Conservation (phyloP, 495 filamentous ascomycete genomes). For the Pseudomonodictys pantanalensis region DNA sequence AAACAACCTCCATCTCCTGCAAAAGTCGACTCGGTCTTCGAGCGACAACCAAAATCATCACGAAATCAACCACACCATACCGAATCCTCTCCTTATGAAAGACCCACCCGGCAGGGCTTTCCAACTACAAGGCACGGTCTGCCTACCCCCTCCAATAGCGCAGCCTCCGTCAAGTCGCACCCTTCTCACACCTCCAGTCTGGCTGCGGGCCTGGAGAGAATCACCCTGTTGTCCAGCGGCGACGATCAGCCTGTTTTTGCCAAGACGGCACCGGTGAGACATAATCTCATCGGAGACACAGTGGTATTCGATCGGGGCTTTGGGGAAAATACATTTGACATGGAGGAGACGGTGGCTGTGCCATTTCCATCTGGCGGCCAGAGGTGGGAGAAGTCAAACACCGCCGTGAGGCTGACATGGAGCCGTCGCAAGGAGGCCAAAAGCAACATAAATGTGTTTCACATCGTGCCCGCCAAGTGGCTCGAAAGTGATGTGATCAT, state of each 20-base stretch:
- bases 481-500: constrained; percentile 2
- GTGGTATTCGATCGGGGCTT: constrained; percentile 4
- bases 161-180: constrained; percentile 2
- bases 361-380: constrained; percentile 4
- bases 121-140: background rate
- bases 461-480: background rate
- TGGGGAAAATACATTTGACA: background rate
- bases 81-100: background rate
- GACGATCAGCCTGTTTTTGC: constrained; percentile 3
- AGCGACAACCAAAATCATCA: background rate
- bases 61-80: background rate
- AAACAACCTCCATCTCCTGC: background rate
- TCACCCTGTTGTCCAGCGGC: constrained; percentile 1
- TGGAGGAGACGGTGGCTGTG: constrained; percentile 1
- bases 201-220: constrained; percentile 3
- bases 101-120: constrained; percentile 1
- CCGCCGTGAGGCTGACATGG: constrained; percentile 3
- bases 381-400: background rate
- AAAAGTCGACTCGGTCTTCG: background rate
- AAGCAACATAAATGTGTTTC: background rate
- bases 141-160: background rate
- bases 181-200: constrained; percentile 6
- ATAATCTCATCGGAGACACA: constrained; percentile 7
- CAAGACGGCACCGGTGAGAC: background rate
- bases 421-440: constrained; percentile 2